Base-by-base conservation (phyloP, 2,329 filamentous ascomycete genomes). In the Furcasterigmium sp. region DNA sequence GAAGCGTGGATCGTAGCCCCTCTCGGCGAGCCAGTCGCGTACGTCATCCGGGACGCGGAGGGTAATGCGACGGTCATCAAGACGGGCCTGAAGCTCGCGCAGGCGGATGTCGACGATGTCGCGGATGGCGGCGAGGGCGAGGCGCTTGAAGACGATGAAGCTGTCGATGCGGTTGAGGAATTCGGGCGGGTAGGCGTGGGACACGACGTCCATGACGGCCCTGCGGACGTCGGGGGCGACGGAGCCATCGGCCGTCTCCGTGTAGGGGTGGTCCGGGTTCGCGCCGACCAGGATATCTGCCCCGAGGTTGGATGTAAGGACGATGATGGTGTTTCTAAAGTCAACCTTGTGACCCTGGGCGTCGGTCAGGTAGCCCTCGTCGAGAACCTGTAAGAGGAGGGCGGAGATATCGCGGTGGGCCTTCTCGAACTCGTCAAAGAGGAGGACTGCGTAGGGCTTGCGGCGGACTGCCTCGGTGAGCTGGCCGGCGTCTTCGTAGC, bases 391-490 rank as follows among this genome's bases (percentile, higher is more conserved):
- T 4, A 98, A 78, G 4, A 98, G 76, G 3, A 98, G 73, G 1
- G 91, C 85, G 0, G 89, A 94, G 51, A 97, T 96, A 55, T 98
- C 93, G 42, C 88, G 84, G 60, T 97, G 93, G 0, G 91, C 93
- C 62, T 98, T 97, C 60, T 98, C 93, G 54, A 96, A 97, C 61
- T 97, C 93, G 61, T 98, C 93, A 54, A 98, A 95, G 2, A 98
- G 75, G 0, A 98, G 75, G 1, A 98, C 89, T 0, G 91, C 91
- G 54, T 97, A 97, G 0, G 93, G 93, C 63, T 97, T 97, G 46
- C 93, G 80, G 44, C 93, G 81, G 3, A 98, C 90, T 5, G 91
- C 91, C 67, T 98, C 93, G 1, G 93, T 97, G 10, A 98, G 76
- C 64, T 97, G 93, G 1, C 93, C 93, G 4, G 91, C 91, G 58